phyloP scores from a whole-genome alignment of 2,329 filamentous ascomycete genomes.

The Pestalotiopsis sp. region DNA sequence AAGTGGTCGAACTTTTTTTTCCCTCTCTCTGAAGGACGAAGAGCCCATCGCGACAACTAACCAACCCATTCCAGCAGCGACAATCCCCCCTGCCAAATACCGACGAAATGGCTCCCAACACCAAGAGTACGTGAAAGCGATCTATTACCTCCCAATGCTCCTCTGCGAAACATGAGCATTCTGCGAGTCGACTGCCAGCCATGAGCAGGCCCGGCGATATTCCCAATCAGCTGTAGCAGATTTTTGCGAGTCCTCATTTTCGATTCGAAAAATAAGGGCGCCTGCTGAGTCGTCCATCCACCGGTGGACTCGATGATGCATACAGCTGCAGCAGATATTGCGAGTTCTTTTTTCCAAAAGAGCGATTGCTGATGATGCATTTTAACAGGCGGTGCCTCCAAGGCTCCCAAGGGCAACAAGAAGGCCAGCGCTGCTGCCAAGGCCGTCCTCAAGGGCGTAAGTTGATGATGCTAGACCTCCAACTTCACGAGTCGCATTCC shows the following conservation, averaged over 20 bases:
- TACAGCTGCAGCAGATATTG: slow-evolving; percentile 75
- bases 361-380: slow-evolving; percentile 68
- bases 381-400: slow-evolving; percentile 42
- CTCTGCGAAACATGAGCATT: slow-evolving; percentile 6
- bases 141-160: background rate
- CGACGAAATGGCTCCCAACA: slow-evolving; percentile 44
- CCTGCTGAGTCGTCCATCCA: slow-evolving; percentile 6
- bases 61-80: slow-evolving; percentile 13
- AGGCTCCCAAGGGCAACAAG: slow-evolving; percentile 67
- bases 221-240: slow-evolving; percentile 5
- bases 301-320: slow-evolving; percentile 39
- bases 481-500: too few species aligned
- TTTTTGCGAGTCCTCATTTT: slow-evolving; percentile 1
- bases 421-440: slow-evolving; percentile 94
- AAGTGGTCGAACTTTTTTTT: slow-evolving; percentile 4
- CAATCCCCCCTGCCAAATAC: slow-evolving; percentile 19
- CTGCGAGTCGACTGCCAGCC: slow-evolving; percentile 5
- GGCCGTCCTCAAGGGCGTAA: slow-evolving; percentile 93
- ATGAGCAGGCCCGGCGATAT: slow-evolving; percentile 5
- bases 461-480: too few species aligned
- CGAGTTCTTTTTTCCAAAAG: slow-evolving; percentile 60
- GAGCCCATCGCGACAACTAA: slow-evolving; percentile 8
- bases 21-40: background rate
- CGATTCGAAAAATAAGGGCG: background rate
- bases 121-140: slow-evolving; percentile 46